These are phyloP conservation scores for Chytriomyces confervae DNA, from an alignment of 192 early-diverging fungal genomes.

Conservation along the genomic window DNA sequence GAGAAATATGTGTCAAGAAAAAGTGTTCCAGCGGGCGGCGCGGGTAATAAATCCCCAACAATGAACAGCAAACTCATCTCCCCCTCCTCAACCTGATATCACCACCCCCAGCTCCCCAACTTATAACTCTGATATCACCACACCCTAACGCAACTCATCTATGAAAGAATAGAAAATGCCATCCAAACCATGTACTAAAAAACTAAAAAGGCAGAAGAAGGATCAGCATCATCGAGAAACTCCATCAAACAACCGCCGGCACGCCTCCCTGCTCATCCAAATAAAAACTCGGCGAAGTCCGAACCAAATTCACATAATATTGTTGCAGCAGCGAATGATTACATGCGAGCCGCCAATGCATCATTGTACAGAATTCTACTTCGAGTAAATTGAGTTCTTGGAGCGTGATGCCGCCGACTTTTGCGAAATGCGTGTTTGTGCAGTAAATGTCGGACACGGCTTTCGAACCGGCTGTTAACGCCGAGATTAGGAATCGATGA, in stretches of 20 bases:
- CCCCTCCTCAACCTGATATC: not conserved
- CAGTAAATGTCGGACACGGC: slow-evolving; percentile 90
- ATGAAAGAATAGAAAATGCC: no score
- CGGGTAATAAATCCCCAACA: no score
- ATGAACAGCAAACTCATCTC: no score
- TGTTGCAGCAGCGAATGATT: slow-evolving; percentile 81
- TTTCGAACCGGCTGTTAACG: slow-evolving; percentile 85
- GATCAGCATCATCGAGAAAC: no score
- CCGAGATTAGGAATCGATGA: slow-evolving; percentile 88
- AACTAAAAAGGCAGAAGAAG: no score
- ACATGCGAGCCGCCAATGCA: slow-evolving; percentile 87
- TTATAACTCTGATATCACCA: not conserved
- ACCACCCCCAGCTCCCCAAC: not conserved
- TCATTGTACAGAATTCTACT: slow-evolving; percentile 79
- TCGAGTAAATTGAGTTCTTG: slow-evolving; percentile 94
- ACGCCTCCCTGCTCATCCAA: slow-evolving; percentile 13
- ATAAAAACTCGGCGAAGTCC: slow-evolving; percentile 22
- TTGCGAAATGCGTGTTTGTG: slow-evolving; percentile 94
- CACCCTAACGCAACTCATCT: no score
- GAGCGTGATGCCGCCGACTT: slow-evolving; percentile 92
- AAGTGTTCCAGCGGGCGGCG: no score
- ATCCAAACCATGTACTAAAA: no score
- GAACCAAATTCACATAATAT: slow-evolving; percentile 81
- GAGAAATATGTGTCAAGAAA: no score
- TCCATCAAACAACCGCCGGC: slow-evolving; percentile 6